These are phyloP conservation scores for Penicillium robsamsonii DNA, from an alignment of 495 filamentous ascomycete genomes.

Conservation along the genomic window DNA sequence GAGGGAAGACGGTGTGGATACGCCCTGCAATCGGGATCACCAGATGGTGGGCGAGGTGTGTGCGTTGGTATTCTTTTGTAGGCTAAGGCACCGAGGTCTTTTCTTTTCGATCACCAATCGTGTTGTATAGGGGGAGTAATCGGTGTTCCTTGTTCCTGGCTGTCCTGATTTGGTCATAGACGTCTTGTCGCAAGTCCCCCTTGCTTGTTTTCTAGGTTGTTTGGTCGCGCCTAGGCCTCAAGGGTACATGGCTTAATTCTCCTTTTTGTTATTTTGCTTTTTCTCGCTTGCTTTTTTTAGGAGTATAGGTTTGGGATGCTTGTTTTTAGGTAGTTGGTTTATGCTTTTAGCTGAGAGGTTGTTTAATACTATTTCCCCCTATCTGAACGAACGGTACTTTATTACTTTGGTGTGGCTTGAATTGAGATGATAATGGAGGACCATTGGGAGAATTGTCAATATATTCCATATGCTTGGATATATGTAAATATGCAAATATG, in stretches of 20 bases:
- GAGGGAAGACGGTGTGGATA: neutral
- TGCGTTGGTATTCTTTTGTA: neutral
- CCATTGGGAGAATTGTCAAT: neutral
- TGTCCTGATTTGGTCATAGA: neutral
- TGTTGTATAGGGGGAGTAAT: neutral
- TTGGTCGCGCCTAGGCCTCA: conserved; percentile 10
- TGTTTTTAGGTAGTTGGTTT: neutral
- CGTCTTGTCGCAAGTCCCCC: conserved; percentile 11
- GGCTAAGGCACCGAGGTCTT: neutral
- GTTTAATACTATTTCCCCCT: neutral
- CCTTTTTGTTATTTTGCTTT: neutral
- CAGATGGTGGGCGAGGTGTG: neutral
- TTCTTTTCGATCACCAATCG: neutral
- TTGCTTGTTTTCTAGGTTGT: conserved; percentile 21
- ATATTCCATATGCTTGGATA: neutral
- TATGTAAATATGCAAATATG: neutral
- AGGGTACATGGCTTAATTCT: conserved; percentile 12
- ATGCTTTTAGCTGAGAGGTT: neutral
- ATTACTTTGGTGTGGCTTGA: neutral
- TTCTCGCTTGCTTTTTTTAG: conserved; percentile 1
- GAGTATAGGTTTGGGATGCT: neutral
- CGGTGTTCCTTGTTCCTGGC: neutral
- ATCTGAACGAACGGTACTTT: neutral
- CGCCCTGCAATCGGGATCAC: neutral
- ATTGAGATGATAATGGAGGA: neutral